phyloP scores from a whole-genome alignment of 768 basidiomycete genomes.

The Trametes cubensis region DNA sequence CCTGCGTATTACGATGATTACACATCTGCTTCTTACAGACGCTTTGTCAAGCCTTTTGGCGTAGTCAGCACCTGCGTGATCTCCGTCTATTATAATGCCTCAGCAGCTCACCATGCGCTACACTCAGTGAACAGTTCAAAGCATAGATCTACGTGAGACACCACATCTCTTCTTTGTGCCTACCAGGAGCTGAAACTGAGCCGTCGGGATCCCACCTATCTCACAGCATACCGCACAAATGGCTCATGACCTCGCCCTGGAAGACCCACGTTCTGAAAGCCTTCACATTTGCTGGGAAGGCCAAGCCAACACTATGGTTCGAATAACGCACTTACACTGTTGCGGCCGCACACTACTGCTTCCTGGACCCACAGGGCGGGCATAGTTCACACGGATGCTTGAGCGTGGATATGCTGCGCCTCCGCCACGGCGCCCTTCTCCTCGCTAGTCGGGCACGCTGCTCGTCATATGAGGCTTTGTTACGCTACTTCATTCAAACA shows the following conservation, averaged over 20 bases:
- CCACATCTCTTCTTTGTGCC: background rate
- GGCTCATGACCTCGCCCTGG: background rate
- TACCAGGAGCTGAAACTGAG: background rate
- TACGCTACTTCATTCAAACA: background rate
- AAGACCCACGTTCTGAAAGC: background rate
- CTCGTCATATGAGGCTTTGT: background rate
- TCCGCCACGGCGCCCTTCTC: background rate
- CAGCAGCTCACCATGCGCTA: no score
- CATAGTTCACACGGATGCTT: background rate
- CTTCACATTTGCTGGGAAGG: background rate
- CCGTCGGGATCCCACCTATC: no score
- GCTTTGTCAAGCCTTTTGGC: no score
- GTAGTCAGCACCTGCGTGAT: no score
- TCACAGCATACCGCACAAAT: conserved; percentile 2
- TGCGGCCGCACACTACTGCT: background rate
- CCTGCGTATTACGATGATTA: no score
- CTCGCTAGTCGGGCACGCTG: background rate
- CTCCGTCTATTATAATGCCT: no score
- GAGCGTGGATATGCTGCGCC: background rate
- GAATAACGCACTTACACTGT: background rate
- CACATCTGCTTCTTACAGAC: no score
- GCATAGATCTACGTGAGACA: no score
- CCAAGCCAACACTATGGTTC: background rate
- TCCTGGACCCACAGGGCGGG: conserved; percentile 5
- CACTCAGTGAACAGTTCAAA: no score